Evolutionary conservation across 1,139 yeast species (phyloP), one percentile per base, ranked within the genome.

Genomic region (Kodamaea ohmeri): DNA sequence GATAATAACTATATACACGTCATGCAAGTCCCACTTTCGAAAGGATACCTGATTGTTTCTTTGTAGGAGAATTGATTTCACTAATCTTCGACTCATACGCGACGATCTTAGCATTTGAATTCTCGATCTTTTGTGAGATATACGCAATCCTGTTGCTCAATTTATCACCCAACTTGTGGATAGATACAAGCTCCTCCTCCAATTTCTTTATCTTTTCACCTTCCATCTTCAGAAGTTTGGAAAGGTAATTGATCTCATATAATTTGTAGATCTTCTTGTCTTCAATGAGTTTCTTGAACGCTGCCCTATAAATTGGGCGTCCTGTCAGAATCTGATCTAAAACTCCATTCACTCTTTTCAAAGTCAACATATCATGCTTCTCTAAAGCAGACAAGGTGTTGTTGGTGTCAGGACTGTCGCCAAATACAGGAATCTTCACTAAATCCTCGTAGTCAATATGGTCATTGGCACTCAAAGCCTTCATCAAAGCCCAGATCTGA

Each of bases 401-500:
- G 8, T 54, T 44, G 0, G 74, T 65, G n/a, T 61, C 64, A 35
- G 67, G 75, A 2, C 81, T 76, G 5, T 79, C 63, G 46, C 82
- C 82, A 59, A 89, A 86, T 35, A 86, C 61, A 11, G 94, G 83
- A 35, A 73, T 69, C 37, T 72, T 67, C 25, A 74, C 67, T 34
- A 85, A 62, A 9, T 81, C 80, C 29, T 69, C 67, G 51, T 69
- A 83, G 1, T 63, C 50, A 2, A 84, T 61, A 3, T 53, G 48
- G 1, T 74, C 78, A 0, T 61, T 54, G 5, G 61, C 55, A 1
- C 89, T 75, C 33, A 92, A 67, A 31, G 73, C 48, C 51, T 84
- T 84, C 53, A 92, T 79, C 14, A 92, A 58, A 17, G 74, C 76
- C 98, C 98, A 92, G 0, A 89, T 95, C 53, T 92, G 97, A 1